Conservation (phyloP, 140 eudicot genomes). For the Stevia rebaudiana region DNA sequence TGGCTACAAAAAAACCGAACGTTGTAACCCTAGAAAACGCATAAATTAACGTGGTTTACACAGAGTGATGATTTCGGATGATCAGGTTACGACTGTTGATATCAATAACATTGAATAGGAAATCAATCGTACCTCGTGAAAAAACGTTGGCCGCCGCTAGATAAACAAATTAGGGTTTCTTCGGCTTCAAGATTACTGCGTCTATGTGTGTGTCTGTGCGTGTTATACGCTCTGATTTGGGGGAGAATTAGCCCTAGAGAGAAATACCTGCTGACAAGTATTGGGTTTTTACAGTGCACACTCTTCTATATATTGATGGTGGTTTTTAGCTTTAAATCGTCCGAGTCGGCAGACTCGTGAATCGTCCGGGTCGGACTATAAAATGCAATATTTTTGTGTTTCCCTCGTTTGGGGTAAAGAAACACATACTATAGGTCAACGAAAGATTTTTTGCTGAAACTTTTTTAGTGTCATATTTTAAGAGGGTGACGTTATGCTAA, state of each 20-base stretch:
- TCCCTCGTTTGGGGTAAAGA: too few relatives aligned
- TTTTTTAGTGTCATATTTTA: too few relatives aligned
- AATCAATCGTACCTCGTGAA: constrained; percentile 21
- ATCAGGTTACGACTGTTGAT: neutral
- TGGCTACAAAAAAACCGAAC: neutral
- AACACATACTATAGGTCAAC: too few relatives aligned
- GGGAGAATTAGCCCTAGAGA: constrained; percentile 23
- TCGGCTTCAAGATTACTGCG: constrained; percentile 2
- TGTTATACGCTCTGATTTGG: constrained; percentile 19
- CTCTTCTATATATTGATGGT: constrained; percentile 30
- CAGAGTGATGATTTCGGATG: constrained; percentile 5
- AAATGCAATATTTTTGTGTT: neutral
- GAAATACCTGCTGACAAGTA: constrained; percentile 25
- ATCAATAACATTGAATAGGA: constrained; percentile 4
- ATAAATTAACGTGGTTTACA: neutral
- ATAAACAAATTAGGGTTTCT: constrained; percentile 22
- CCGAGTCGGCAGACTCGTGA: constrained; percentile 28
- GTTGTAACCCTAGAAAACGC: neutral
- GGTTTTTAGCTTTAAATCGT: constrained; percentile 25
- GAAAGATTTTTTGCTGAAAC: too few relatives aligned
- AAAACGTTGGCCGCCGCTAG: constrained; percentile 18
- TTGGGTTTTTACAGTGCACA: constrained; percentile 31
- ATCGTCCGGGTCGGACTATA: constrained; percentile 21
- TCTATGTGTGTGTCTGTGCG: neutral
- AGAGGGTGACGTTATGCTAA: too few relatives aligned